phyloP scores from a whole-genome alignment of 257 asterid species.

The Solanum pennellii region DNA sequence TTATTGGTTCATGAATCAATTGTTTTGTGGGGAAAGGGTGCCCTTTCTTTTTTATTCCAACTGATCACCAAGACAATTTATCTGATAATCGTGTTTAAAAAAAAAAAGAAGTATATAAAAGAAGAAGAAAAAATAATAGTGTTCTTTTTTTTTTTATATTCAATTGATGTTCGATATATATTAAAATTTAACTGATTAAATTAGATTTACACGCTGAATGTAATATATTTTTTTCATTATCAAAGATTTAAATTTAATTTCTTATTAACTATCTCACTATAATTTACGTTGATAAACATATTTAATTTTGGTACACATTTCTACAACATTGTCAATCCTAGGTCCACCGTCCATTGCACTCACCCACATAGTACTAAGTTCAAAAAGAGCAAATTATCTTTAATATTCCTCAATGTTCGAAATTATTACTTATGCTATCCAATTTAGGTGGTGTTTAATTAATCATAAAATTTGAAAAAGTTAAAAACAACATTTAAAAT shows the following conservation, averaged over 20 bases:
- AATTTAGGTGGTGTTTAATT: background rate
- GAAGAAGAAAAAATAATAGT: background rate
- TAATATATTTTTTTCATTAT: background rate
- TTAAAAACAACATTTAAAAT: background rate
- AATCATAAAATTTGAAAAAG: background rate
- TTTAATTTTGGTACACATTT: background rate
- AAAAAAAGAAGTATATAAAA: background rate
- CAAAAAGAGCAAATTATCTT: background rate
- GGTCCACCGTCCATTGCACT: background rate
- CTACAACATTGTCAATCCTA: background rate
- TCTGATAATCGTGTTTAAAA: background rate
- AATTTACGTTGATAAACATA: background rate
- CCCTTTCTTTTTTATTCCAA: background rate
- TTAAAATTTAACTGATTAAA: fast-evolving
- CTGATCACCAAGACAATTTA: background rate
- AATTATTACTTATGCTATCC: background rate
- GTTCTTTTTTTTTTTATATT: background rate
- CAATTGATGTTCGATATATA: background rate
- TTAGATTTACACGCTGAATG: fast-evolving
- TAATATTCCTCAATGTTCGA: background rate
- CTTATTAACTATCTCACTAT: fast-evolving
- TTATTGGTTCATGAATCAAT: background rate
- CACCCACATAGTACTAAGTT: background rate
- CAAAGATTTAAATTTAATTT: fast-evolving
- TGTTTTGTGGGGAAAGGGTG: background rate